Percentiles rank a stretch among this genome's conserved stretches.
Evolutionary conservation across 2,329 filamentous ascomycete species (phyloP).

Genomic region (Fonsecaea pedrosoi): DNA sequence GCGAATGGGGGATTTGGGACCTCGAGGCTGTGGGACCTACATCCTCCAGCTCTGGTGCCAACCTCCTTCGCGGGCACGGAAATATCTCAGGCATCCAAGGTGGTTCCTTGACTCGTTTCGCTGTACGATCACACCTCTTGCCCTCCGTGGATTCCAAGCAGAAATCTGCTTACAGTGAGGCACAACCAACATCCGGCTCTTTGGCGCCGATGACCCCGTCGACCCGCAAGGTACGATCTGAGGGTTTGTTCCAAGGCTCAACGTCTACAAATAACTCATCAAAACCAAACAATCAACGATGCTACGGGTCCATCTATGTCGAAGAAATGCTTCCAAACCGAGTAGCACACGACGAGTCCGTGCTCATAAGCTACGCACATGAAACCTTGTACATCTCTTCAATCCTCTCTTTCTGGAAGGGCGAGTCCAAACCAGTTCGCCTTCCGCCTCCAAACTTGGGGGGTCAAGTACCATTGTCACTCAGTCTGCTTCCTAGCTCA

Average conservation of each 20-base stretch:
- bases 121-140: conserved; percentile 41
- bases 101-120: conserved; percentile 51
- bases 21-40: conserved; percentile 53
- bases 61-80: conserved; percentile 48
- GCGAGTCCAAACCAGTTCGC: conserved; percentile 34
- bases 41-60: conserved; percentile 44
- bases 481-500: conserved; percentile 21
- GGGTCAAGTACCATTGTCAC: conserved; percentile 24
- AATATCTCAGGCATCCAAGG: conserved; percentile 50
- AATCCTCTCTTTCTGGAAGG: conserved; percentile 53
- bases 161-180: conserved; percentile 23
- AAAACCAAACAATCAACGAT: conserved; percentile 43
- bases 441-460: conserved; percentile 29
- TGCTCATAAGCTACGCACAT: conserved; percentile 52
- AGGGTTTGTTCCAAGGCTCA: conserved; percentile 53
- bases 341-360: conserved; percentile 49
- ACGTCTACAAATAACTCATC: conserved; percentile 21
- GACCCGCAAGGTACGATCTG: conserved; percentile 52
- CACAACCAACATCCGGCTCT: conserved; percentile 27
- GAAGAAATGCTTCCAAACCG: conserved; percentile 45
- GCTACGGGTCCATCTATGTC: conserved; percentile 50
- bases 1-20: conserved; percentile 59
- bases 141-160: conserved; percentile 25
- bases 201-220: conserved; percentile 57
- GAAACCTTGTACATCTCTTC: conserved; percentile 53